Base-by-base conservation (phyloP, 192 early-diverging fungal genomes). In the Cetraspora pellucida region DNA sequence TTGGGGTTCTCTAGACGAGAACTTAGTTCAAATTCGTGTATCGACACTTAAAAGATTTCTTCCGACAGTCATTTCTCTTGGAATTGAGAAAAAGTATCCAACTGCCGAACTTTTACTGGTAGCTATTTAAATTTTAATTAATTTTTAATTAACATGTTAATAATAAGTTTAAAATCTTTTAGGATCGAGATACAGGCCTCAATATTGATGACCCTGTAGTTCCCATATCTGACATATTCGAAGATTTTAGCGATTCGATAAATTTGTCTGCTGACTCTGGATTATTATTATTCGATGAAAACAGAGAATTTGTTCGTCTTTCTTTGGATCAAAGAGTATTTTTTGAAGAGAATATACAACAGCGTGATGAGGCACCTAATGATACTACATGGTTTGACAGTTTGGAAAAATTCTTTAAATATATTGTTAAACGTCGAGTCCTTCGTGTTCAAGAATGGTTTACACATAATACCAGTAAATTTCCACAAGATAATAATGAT, bases 401-500 rank as follows among this genome's bases (percentile, higher is more conserved):
- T 2, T 73, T 49, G 4, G 21, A 47, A 9, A 73, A 16, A 27
- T 78, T 78, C 54, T 46, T 78, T 17, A 58, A 78, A 46, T 55
- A 16, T 19, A 78, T 72, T 45, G 49, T 78, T 28, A 2, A 72
- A 28, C 30, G 77, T 8, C 52, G 77, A 2, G 10, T 45, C 14
- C 2, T 0, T 49, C 77, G 77, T 45, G 77, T 52, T 21, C 43
- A 70, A 50, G 16, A 28, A 58, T 78, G 77, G 77, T 78, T 73
- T 43, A 14, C 0, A n/a, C 13, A 27, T 43, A 78, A 78, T 25
- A 70, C 44, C 16, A 2, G 25, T 2, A 60, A 49, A 14, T 72
- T 78, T 58, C 30, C 67, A 73, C n/a, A 44, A 10, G 65, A 71
- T n/a, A 17, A 78, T 52, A 45, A 7, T 54, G 68, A 72, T 9